A percentile compares a stretch with the other conserved stretches of the same genome.
Evolutionary conservation across 2,329 filamentous ascomycete genomes (phyloP).

Genomic region (Rhynchosporium secalis): DNA sequence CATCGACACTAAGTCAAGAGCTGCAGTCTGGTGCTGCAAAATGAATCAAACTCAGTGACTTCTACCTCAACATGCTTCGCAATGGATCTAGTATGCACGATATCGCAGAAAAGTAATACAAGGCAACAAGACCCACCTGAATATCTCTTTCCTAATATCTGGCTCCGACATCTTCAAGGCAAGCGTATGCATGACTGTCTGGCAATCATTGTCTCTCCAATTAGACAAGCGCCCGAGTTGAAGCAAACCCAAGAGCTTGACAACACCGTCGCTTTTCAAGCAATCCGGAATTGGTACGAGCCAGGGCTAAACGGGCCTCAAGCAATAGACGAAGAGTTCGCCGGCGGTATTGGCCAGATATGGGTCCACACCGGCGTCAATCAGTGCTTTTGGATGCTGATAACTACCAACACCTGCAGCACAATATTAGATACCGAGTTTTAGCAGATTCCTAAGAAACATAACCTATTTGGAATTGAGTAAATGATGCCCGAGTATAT

Average conservation of each 20-base stretch:
- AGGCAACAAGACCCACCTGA: constrained; percentile 18
- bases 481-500: not conserved
- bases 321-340: constrained; percentile 19
- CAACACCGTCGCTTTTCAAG: not conserved
- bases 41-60: not conserved
- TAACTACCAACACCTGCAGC: constrained; percentile 15
- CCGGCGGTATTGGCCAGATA: constrained; percentile 17
- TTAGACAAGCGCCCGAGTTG: not conserved
- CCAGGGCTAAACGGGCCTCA: constrained; percentile 15
- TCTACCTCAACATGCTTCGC: not conserved
- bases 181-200: constrained; percentile 13
- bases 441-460: not conserved
- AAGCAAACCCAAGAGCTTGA: constrained; percentile 8
- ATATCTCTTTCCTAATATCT: constrained; percentile 19
- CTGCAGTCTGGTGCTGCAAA: not conserved
- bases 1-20: not conserved
- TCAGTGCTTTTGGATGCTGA: constrained; percentile 5
- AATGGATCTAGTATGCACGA: not conserved
- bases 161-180: constrained; percentile 19
- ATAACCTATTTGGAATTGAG: not conserved
- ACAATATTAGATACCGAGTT: constrained; percentile 3
- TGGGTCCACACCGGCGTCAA: constrained; percentile 15
- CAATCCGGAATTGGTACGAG: constrained; percentile 17
- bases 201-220: constrained; percentile 20
- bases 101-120: not conserved